Evolutionary conservation across 108 stramenopile genomes (phyloP), one percentile per base, ranked within the genome.

Genomic region (Skeletonema menzelii): DNA sequence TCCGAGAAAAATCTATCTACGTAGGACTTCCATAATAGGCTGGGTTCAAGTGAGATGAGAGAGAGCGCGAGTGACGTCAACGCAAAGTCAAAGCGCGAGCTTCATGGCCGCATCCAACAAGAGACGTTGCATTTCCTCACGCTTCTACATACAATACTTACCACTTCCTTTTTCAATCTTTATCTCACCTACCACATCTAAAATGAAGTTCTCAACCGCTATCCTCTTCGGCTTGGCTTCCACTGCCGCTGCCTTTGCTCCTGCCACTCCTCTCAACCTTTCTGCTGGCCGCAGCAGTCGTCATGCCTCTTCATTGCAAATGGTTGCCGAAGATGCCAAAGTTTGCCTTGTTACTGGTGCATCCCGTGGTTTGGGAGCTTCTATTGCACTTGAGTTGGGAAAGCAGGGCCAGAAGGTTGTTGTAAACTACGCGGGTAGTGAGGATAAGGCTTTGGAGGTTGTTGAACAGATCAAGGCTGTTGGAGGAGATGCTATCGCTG

Each of bases 311-410:
- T 72, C 79, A 56, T 72, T 93, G 24, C 73, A 76, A 56, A 91
- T 93, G 92, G 89, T 92, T 19, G 92, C 90, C 34, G 90, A 91
- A 28, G 86, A 91, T 70, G 88, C 92, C 71, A 93, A 93, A 75
- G 92, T 93, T 66, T 70, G 77, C 64, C 73, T 96, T 44, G 97
- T 96, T n/a, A 97, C 97, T 24, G 97, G 97, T 64, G 92, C 96
- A 26, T 94, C 93, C 27, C 91, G 97, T 55, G 98, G 98, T 28
- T 84, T 98, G 24, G 98, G 98, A 75, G 82, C 82, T 38, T 83
- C 98, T 17, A 97, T 97, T 84, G 98, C 98, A 17, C 67, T 91
- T 56, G 95, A 95, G 13, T 82, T 98, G 62, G 97, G 94, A 65
- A 82, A 84, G 32, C 61, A 69, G 14, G 98, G 97, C 27, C 94